Conservation (phyloP, 2,329 filamentous ascomycete genomes). For the Bipolaris oryzae region DNA sequence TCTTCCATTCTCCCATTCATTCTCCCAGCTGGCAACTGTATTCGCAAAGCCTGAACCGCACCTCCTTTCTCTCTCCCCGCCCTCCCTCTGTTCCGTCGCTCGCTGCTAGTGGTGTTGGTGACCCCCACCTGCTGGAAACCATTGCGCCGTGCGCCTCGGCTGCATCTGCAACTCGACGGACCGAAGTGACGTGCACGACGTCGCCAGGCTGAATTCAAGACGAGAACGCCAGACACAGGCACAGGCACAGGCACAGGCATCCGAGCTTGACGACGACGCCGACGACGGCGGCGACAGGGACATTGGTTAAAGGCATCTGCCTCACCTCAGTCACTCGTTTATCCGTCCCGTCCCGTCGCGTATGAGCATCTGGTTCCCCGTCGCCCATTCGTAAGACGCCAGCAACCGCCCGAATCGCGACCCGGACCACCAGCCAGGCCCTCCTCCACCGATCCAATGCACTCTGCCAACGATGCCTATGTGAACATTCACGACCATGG, state of each 20-base stretch:
- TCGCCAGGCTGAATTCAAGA: conserved; percentile 31
- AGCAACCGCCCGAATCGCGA: conserved; percentile 32
- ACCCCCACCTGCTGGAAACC: conserved; percentile 8
- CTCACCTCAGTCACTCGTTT: conserved; percentile 19
- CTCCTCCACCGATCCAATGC: conserved; percentile 37
- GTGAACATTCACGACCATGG: conserved; percentile 35
- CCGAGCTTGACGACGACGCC: neutral
- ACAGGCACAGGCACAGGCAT: neutral
- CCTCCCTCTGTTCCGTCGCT: conserved; percentile 4
- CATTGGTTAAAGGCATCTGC: conserved; percentile 11
- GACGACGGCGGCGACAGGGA: neutral
- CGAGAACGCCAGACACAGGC: neutral
- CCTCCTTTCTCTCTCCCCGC: neutral
- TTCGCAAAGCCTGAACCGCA: neutral
- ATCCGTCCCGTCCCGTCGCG: conserved; percentile 10
- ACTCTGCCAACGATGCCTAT: conserved; percentile 38
- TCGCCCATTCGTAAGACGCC: conserved; percentile 16
- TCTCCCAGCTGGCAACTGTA: neutral
- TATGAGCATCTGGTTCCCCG: neutral
- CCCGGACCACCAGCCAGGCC: conserved; percentile 20
- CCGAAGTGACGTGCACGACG: conserved; percentile 29
- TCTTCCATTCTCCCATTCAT: conserved; percentile 2
- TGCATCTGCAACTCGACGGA: conserved; percentile 15
- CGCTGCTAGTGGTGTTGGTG: conserved; percentile 9
- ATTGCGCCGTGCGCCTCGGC: conserved; percentile 17